A percentile compares a stretch with the other conserved stretches of the same genome.
These are phyloP conservation scores for Handroanthus guayacan DNA, from an alignment of 257 asterid species.

Conservation along the genomic window DNA sequence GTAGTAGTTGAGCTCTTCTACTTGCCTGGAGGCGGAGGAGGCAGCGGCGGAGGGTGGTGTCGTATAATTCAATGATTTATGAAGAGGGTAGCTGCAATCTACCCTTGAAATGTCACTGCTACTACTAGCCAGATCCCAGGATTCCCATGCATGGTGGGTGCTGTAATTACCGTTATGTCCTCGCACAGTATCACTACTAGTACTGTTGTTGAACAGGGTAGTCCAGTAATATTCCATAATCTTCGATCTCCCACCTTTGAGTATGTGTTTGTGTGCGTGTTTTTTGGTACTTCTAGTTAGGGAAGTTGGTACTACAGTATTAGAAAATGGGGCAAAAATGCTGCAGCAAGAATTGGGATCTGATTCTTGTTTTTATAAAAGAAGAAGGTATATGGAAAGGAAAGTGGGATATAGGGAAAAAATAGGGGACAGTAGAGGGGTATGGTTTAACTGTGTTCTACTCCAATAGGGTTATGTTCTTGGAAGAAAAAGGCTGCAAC, in stretches of 20 bases:
- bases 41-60: conserved; percentile 15
- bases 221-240: conserved; percentile 60
- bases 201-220: conserved; percentile 41
- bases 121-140: conserved; percentile 33
- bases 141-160: conserved; percentile 47
- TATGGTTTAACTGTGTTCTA: conserved; percentile 41
- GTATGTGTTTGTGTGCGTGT: conserved; percentile 13
- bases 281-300: neutral
- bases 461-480: conserved; percentile 43
- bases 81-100: conserved; percentile 15
- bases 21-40: neutral
- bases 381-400: neutral
- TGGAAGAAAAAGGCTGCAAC: conserved; percentile 40
- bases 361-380: conserved; percentile 29
- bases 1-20: conserved; percentile 10
- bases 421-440: conserved; percentile 18
- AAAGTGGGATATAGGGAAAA: neutral
- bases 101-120: neutral
- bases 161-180: conserved; percentile 34
- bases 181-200: neutral
- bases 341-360: conserved; percentile 22
- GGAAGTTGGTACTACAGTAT: conserved; percentile 14
- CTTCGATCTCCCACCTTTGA: conserved; percentile 10
- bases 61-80: neutral
- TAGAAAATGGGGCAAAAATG: conserved; percentile 27